These are phyloP conservation scores for Alnus glutinosa DNA, from an alignment of 306 rosid genomes.

Conservation along the genomic window DNA sequence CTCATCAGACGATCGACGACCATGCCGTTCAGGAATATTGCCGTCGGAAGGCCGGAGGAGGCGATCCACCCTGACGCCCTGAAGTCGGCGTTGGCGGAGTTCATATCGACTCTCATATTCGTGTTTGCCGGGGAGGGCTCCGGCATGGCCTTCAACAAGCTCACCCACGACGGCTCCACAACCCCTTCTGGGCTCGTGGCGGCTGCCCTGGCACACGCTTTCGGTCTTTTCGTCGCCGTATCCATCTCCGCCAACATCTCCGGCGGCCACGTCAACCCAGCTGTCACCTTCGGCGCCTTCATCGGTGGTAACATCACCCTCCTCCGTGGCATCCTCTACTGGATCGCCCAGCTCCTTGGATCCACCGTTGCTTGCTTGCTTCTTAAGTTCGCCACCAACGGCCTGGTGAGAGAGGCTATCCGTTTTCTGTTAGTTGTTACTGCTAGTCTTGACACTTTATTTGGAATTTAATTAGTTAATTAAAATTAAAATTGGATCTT, in stretches of 20 bases:
- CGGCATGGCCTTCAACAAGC: constrained; percentile 77
- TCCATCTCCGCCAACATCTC: constrained; percentile 76
- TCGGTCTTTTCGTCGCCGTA: constrained; percentile 82
- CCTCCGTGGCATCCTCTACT: constrained; percentile 71
- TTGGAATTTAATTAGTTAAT: no score
- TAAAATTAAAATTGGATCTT: neutral
- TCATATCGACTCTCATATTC: constrained; percentile 82
- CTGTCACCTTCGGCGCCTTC: constrained; percentile 87
- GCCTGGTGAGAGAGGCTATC: constrained; percentile 57
- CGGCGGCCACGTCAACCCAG: constrained; percentile 96
- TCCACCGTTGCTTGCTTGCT: constrained; percentile 66
- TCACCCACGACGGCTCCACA: constrained; percentile 49
- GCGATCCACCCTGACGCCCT: constrained; percentile 63
- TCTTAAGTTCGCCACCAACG: constrained; percentile 56
- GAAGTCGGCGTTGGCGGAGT: constrained; percentile 75
- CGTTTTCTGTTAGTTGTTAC: neutral
- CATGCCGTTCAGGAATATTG: constrained; percentile 77
- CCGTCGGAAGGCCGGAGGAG: constrained; percentile 67
- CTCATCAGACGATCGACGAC: neutral
- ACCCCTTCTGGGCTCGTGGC: constrained; percentile 67
- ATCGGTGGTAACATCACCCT: constrained; percentile 80
- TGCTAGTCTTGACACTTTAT: neutral
- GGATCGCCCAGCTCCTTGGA: constrained; percentile 88
- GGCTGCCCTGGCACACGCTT: constrained; percentile 76
- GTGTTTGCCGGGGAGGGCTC: constrained; percentile 94